Base-by-base conservation (phyloP, 495 filamentous ascomycete species). In the Friedmanniomyces endolithicus region DNA sequence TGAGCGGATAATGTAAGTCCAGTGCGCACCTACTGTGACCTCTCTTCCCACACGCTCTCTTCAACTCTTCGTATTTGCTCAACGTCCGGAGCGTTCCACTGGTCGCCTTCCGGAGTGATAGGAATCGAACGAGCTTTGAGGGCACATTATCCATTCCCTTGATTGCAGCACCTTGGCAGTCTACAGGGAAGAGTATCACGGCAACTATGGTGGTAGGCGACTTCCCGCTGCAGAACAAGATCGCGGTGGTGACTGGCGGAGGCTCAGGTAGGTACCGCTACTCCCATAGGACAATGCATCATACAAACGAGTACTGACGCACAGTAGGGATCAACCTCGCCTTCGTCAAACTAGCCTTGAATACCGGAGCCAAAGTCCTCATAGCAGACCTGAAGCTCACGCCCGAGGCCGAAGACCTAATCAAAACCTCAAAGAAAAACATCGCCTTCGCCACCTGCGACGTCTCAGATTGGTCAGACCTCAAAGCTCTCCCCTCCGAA, bases 401-500 rank as follows among this genome's bases (percentile, higher is more conserved):
- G 0, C 22, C 56, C 1, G 63, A 65, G 29, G 69, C 60, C 12
- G 53, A 60, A 24, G 34, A 60, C 17, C 58, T 64, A 25, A 35
- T 65, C 53, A 50, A 58, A 48, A 20, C 27, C 16, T 62, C 81
- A 11, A 59, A 55, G 7, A 33, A 48, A 44, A 51, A 48, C 33
- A 62, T 64, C 20, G 23, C 61, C 22, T 72, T 71, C 56, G 34
- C 52, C 23, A 57, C 61, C 47, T 66, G 62, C 35, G 68, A 72
- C 53, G 69, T 71, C 11, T 53, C 67, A 8, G 54, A 66, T 31
- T 66, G 70, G 59, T 46, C 61, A 4, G 70, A 84, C 27, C 74
- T 86, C 2, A 70, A 77, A 49, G 57, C 64, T 8, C 76, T 83
- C 69, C 83, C 85, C 46, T 66, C 74, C 20, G 69, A 71, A 1